These are phyloP conservation scores for Pezicula radicicola DNA, from an alignment of 2,329 filamentous ascomycete genomes.

Conservation along the genomic window DNA sequence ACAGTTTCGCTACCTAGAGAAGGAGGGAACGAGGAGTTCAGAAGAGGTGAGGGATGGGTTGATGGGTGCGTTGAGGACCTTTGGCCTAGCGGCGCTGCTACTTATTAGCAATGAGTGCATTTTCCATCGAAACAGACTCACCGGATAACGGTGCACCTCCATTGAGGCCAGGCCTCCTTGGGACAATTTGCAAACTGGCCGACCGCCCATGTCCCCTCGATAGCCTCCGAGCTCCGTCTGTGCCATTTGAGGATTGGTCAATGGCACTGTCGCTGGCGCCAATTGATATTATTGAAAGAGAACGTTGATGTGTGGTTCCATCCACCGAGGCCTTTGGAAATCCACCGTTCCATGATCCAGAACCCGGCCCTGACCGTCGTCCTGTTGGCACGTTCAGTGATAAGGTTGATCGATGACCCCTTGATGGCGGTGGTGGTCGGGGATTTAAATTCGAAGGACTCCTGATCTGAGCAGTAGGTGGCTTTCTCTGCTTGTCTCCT, in stretches of 20 bases:
- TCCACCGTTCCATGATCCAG: slow-evolving; percentile 20
- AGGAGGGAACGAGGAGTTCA: slow-evolving; percentile 27
- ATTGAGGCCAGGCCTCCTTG: slow-evolving; percentile 41
- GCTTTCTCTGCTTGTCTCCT: slow-evolving; percentile 24
- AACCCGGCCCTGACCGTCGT: slow-evolving; percentile 9
- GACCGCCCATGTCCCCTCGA: slow-evolving; percentile 70
- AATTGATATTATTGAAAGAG: slow-evolving; percentile 79
- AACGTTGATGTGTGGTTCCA: slow-evolving; percentile 67
- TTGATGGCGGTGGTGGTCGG: slow-evolving; percentile 36
- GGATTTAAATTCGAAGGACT: slow-evolving; percentile 42
- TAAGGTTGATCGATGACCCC: slow-evolving; percentile 65
- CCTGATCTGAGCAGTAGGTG: slow-evolving; percentile 30
- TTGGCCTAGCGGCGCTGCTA: slow-evolving; percentile 25
- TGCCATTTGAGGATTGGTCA: slow-evolving; percentile 29
- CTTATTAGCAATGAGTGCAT: slow-evolving; percentile 5
- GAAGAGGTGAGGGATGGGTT: slow-evolving; percentile 28
- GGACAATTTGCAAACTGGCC: slow-evolving; percentile 74
- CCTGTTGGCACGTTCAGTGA: slow-evolving; percentile 55
- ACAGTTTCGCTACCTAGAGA: slow-evolving; percentile 21
- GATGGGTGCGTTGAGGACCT: slow-evolving; percentile 25
- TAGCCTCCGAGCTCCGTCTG: slow-evolving; percentile 46
- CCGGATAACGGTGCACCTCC: slow-evolving; percentile 36
- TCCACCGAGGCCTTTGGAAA: slow-evolving; percentile 17
- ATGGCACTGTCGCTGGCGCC: slow-evolving; percentile 45
- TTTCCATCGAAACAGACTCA: slow-evolving; percentile 16